These are phyloP conservation scores for Capronia epimyces DNA, from an alignment of 2,329 filamentous ascomycete genomes.

Conservation along the genomic window DNA sequence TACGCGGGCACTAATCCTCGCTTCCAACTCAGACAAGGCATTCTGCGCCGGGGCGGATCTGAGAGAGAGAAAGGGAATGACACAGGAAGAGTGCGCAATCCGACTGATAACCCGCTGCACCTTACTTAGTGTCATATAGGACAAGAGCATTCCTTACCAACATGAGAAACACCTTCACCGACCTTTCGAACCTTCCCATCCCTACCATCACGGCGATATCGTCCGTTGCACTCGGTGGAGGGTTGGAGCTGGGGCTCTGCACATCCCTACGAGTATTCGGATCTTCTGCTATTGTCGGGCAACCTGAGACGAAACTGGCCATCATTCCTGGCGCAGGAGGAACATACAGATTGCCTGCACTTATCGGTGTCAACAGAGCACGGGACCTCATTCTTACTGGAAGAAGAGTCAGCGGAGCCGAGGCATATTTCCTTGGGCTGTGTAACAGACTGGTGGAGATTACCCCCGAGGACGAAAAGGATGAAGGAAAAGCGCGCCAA, in stretches of 20 bases:
- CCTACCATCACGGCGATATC: conserved; percentile 86
- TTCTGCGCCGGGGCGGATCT: conserved; percentile 95
- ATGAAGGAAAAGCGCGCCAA: conserved; percentile 57
- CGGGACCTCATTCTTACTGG: conserved; percentile 87
- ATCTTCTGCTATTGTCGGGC: conserved; percentile 69
- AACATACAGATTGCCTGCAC: conserved; percentile 74
- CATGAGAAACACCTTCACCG: conserved; percentile 69
- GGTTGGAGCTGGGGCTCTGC: conserved; percentile 83
- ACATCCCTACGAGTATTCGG: conserved; percentile 85
- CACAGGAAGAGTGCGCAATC: conserved; percentile 63
- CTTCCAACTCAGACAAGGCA: conserved; percentile 74
- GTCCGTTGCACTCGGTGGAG: conserved; percentile 82
- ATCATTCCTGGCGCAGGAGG: conserved; percentile 95
- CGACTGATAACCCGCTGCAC: neutral
- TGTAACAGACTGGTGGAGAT: conserved; percentile 87
- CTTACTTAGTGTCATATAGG: conserved; percentile 43
- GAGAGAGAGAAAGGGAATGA: conserved; percentile 77
- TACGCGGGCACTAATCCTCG: conserved; percentile 76
- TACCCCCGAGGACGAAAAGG: conserved; percentile 47
- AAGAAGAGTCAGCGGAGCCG: conserved; percentile 71
- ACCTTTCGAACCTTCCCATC: conserved; percentile 69
- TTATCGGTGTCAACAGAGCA: conserved; percentile 77
- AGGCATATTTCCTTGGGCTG: conserved; percentile 87
- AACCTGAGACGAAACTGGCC: conserved; percentile 86
- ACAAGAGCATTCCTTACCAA: conserved; percentile 70